phyloP scores from a whole-genome alignment of 257 asterid species.

The Lavandula angustifolia region DNA sequence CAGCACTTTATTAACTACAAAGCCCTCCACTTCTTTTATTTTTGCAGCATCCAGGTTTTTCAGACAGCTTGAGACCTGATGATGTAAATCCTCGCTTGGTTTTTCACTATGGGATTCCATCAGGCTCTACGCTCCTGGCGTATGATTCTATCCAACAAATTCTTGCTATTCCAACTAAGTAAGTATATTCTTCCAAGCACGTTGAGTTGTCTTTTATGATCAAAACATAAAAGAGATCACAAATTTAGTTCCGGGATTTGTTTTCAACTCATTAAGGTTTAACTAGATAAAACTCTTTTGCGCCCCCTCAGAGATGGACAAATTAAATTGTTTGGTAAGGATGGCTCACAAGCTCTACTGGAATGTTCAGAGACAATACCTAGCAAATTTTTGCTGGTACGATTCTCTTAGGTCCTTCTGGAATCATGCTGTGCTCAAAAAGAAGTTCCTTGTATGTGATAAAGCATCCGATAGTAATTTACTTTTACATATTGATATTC shows the following conservation, averaged over 20 bases:
- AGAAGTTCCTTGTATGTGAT: neutral
- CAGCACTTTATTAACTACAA: neutral
- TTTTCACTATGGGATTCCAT: constrained; percentile 86
- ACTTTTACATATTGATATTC: constrained; percentile 11
- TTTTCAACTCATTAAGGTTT: constrained; percentile 15
- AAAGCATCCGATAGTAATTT: neutral
- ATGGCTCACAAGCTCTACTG: constrained; percentile 69
- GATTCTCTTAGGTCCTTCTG: constrained; percentile 5
- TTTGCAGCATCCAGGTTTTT: constrained; percentile 67
- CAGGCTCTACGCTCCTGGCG: constrained; percentile 61
- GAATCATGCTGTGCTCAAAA: neutral
- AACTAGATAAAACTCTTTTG: constrained; percentile 18
- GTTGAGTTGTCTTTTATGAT: neutral
- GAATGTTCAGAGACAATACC: constrained; percentile 64
- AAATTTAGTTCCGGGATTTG: neutral
- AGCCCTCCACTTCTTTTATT: neutral
- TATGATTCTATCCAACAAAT: constrained; percentile 62
- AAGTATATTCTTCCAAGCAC: constrained; percentile 25
- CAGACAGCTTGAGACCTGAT: constrained; percentile 66
- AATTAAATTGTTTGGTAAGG: constrained; percentile 78
- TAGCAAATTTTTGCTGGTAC: constrained; percentile 74
- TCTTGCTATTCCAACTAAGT: constrained; percentile 84
- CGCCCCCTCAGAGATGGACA: constrained; percentile 69
- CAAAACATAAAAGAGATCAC: constrained; percentile 4
- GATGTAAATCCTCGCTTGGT: constrained; percentile 62